Base-by-base conservation (phyloP, 306 rosid genomes). In the Dalbergia oliveri region DNA sequence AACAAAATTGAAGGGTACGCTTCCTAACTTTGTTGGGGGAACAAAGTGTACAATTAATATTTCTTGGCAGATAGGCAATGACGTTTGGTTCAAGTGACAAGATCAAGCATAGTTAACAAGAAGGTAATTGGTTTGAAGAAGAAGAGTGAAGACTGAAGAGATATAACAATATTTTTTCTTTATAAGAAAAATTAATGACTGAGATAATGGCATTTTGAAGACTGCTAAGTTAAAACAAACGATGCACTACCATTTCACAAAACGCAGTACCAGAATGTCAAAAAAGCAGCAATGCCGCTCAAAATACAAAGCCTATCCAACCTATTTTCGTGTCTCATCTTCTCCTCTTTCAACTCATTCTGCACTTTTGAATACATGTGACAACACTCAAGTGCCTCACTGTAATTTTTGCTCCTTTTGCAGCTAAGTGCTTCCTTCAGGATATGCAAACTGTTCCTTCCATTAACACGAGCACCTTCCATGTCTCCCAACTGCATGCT, bases 401-500 rank as follows among this genome's bases (percentile, higher is more conserved):
- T 65, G 50, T 87, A 88, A 66, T 88, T 90, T 75, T 88, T 90
- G 87, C 93, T 90, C 84, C 93, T 83, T 5, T 77, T 45, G 78
- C 97, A 86, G 75, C 93, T 87, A 43, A 92, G 84, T 10, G 94
- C 90, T 72, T 88, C 90, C 86, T 87, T 88, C 1, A 92, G 91
- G 23, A 92, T 88, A 18, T 76, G 90, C 89, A 92, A 81, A 63
- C 97, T 88, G 80, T 86, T 87, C 73, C 91, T 84, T 69, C 94
- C 97, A 15, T 90, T 88, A 67, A 92, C 90, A 64, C 81, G 87
- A 66, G 87, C 85, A 41, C 93, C 91, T 76, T 92, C 94, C 93
- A 92, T 86, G 85, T 92, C 97, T 87, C 88, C 90, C 79, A 92
- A 61, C 85, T 90, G 94, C 93, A 90, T 92, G 92, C 94, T 90